These are phyloP conservation scores for Cyberlindnera xishuangbannaensis DNA, from an alignment of 805 yeast species.

Conservation along the genomic window DNA sequence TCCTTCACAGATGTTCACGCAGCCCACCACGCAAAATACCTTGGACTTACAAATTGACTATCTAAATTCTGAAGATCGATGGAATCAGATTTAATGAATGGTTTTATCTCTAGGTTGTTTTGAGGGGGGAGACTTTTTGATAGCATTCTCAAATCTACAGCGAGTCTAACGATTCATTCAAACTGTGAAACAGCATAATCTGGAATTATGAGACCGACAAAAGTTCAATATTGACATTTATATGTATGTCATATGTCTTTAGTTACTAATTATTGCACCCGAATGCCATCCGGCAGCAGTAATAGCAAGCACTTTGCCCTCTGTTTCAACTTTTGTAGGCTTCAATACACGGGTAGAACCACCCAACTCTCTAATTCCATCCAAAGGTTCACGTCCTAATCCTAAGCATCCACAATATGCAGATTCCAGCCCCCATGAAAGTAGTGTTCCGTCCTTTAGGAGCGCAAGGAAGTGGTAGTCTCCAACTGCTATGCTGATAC, in stretches of 20 bases:
- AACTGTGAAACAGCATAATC: too few species aligned
- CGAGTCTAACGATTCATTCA: too few species aligned
- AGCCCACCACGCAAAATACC: slow-evolving; percentile 72
- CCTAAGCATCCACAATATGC: slow-evolving; percentile 67
- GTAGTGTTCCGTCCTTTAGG: slow-evolving; percentile 48
- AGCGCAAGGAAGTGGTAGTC: slow-evolving; percentile 68
- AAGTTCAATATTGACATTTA: neutral
- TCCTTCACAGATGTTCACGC: slow-evolving; percentile 80
- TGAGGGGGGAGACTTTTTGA: too few species aligned
- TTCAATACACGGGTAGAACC: slow-evolving; percentile 28
- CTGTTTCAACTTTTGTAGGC: slow-evolving; percentile 37
- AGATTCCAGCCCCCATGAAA: slow-evolving; percentile 67
- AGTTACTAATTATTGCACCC: slow-evolving; percentile 44
- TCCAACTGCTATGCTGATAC: slow-evolving; percentile 58
- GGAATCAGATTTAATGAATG: too few species aligned
- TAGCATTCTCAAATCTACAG: too few species aligned
- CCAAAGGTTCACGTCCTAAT: slow-evolving; percentile 37
- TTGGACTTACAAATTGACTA: slow-evolving; percentile 28
- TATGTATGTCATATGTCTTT: too few species aligned
- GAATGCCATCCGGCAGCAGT: slow-evolving; percentile 83
- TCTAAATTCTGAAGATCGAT: slow-evolving; percentile 6
- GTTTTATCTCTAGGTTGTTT: too few species aligned
- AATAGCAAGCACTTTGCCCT: slow-evolving; percentile 43
- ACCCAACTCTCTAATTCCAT: neutral
- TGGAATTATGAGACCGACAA: too few species aligned